phyloP scores from a whole-genome alignment of 2,329 filamentous ascomycete species.

The Phaeosphaeriaceae sp. region DNA sequence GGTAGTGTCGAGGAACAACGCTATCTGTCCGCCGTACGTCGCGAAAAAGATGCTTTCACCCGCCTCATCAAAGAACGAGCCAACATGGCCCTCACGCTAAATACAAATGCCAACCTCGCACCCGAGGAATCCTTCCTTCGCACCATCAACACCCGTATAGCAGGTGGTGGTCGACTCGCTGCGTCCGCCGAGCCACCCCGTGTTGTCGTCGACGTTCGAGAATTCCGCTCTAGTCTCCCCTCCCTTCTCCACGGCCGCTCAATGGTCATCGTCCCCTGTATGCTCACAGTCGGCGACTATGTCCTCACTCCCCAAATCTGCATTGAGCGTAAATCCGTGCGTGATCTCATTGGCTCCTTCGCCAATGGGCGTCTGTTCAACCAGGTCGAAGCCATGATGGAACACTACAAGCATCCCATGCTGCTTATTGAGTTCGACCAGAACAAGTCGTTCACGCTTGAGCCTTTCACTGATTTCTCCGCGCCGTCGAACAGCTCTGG shows the following conservation, averaged over 20 bases:
- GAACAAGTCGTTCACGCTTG: constrained; percentile 95
- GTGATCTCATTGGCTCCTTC: constrained; percentile 90
- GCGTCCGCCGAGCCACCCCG: constrained; percentile 88
- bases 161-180: constrained; percentile 83
- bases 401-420: constrained; percentile 88
- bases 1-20: constrained; percentile 95
- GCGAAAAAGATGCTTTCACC: constrained; percentile 96
- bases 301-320: constrained; percentile 90
- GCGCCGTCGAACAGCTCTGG: constrained; percentile 62
- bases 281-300: constrained; percentile 96
- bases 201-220: constrained; percentile 93
- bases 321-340: constrained; percentile 92
- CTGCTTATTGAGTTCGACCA: constrained; percentile 97
- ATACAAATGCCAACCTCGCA: constrained; percentile 71
- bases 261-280: constrained; percentile 90
- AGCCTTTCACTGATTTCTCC: constrained; percentile 59
- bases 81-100: constrained; percentile 87
- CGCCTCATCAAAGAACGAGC: constrained; percentile 93
- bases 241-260: constrained; percentile 88
- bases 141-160: constrained; percentile 95
- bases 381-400: constrained; percentile 92
- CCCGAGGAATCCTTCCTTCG: constrained; percentile 91
- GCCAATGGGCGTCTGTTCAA: constrained; percentile 89
- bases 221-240: constrained; percentile 91
- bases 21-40: constrained; percentile 86